These are phyloP conservation scores for Blastobotrys capitulatus DNA, from an alignment of 1,139 yeast genomes.

Conservation along the genomic window DNA sequence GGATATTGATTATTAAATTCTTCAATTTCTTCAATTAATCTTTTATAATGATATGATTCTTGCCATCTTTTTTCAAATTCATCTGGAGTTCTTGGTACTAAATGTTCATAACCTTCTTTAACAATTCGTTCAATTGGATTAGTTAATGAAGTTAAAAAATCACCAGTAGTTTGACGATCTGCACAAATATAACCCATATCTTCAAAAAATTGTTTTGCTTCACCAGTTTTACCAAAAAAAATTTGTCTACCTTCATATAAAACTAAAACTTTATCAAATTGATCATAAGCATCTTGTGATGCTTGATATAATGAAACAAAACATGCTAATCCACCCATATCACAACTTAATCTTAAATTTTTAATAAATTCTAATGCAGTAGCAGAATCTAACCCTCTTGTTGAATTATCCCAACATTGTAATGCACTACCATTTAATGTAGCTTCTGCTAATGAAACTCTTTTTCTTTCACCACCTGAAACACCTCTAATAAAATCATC, in stretches of 20 bases:
- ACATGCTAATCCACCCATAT: constrained; percentile 53
- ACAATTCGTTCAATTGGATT: constrained; percentile 63
- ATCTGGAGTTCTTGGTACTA: constrained; percentile 61
- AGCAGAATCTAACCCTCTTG: constrained; percentile 71
- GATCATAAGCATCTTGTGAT: constrained; percentile 68
- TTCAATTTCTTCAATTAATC: constrained; percentile 40
- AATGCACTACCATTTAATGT: constrained; percentile 55
- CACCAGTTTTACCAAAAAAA: constrained; percentile 56
- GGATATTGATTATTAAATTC: constrained; percentile 28
- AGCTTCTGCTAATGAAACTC: constrained; percentile 73
- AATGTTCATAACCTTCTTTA: constrained; percentile 50
- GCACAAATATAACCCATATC: constrained; percentile 71
- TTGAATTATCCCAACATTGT: constrained; percentile 73
- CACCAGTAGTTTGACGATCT: constrained; percentile 76
- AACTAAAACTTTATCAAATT: constrained; percentile 69
- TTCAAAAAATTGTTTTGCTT: constrained; percentile 56
- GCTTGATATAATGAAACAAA: constrained; percentile 81
- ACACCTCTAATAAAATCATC: constrained; percentile 71
- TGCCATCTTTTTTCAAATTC: constrained; percentile 68
- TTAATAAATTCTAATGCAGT: constrained; percentile 71
- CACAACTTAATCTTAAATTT: constrained; percentile 61
- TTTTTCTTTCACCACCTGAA: constrained; percentile 80
- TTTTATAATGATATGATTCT: constrained; percentile 46
- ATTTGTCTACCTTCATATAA: constrained; percentile 76
- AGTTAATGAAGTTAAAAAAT: constrained; percentile 72